A percentile compares a stretch with the other conserved stretches of the same genome.
phyloP scores from a whole-genome alignment of 768 basidiomycete species.

The Mycena galericulata region DNA sequence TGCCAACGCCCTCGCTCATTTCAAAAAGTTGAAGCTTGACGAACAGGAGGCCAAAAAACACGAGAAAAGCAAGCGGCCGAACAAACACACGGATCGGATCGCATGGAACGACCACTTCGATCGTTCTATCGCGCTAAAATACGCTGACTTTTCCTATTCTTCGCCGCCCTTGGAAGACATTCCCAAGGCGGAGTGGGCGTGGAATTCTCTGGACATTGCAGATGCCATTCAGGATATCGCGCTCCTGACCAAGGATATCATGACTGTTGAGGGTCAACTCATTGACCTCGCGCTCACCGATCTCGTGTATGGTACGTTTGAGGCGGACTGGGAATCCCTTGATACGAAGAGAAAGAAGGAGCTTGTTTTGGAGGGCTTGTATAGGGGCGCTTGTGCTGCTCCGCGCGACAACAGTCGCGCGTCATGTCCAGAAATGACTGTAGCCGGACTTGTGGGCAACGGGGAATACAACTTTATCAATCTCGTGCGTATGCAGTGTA shows the following conservation, averaged over 20 bases:
- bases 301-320: background rate
- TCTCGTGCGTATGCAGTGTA: background rate
- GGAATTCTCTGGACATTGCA: background rate
- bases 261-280: background rate
- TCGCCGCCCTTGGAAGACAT: background rate
- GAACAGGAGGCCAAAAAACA: no score
- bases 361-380: conserved; percentile 17
- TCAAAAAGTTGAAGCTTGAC: no score
- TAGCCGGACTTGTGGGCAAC: background rate
- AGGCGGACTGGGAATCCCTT: conserved; percentile 6
- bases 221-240: background rate
- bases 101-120: conserved; percentile 14
- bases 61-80: background rate
- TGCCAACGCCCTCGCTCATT: no score
- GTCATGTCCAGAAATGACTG: conserved; percentile 19
- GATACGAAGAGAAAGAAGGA: background rate
- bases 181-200: background rate
- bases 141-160: background rate
- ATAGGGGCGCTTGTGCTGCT: conserved; percentile 14
- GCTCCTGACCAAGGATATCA: background rate
- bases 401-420: conserved; percentile 20
- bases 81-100: conserved; percentile 7
- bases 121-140: background rate
- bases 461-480: conserved; percentile 13
- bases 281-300: background rate